These are phyloP conservation scores for Saposhnikovia divaricata DNA, from an alignment of 129 eudicot species.

Conservation along the genomic window DNA sequence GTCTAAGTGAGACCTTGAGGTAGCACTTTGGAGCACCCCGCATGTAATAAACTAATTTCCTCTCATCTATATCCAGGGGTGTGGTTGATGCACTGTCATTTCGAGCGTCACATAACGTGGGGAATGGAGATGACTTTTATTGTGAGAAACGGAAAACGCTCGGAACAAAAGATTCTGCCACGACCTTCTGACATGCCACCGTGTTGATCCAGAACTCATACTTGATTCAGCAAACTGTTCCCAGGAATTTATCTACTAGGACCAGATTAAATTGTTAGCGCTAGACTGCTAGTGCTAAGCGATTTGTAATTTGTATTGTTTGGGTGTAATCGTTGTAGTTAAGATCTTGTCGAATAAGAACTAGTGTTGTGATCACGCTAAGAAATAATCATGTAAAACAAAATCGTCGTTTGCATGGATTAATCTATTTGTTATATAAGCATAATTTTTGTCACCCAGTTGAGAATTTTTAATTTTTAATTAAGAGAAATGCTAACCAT, in stretches of 20 bases:
- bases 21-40: neutral
- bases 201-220: slow-evolving; percentile 10
- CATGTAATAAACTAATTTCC: too few species aligned
- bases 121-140: slow-evolving; percentile 56
- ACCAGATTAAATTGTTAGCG: neutral
- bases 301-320: neutral
- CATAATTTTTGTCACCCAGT: too few species aligned
- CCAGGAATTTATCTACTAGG: neutral
- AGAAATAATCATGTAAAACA: neutral
- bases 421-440: too few species aligned
- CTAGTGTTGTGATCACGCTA: neutral
- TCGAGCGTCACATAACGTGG: slow-evolving; percentile 23
- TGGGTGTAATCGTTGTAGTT: neutral
- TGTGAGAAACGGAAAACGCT: slow-evolving; percentile 26
- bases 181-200: slow-evolving; percentile 54
- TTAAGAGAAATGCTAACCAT: too few species aligned
- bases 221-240: neutral
- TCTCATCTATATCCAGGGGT: slow-evolving; percentile 26
- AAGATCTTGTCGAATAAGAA: neutral
- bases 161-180: slow-evolving; percentile 23
- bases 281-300: neutral
- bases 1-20: too few species aligned
- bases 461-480: too few species aligned
- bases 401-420: neutral
- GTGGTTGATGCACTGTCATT: slow-evolving; percentile 40